phyloP scores from a whole-genome alignment of 805 yeast genomes.

The Saccharomycodes ludwigii region DNA sequence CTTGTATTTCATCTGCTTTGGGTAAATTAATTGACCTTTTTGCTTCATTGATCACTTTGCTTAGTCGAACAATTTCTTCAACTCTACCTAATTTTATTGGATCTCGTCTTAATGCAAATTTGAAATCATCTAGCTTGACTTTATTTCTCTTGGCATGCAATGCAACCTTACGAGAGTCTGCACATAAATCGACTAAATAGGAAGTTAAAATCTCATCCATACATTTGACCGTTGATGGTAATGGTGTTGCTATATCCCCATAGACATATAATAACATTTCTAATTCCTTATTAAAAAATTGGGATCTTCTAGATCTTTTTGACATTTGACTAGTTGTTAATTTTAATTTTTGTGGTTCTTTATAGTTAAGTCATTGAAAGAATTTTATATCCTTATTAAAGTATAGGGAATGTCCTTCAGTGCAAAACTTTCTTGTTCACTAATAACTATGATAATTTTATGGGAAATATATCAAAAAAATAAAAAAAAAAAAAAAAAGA shows the following conservation, averaged over 20 bases:
- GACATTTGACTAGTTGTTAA: too few relatives aligned
- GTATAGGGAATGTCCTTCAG: too few relatives aligned
- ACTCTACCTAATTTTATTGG: constrained; percentile 58
- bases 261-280: constrained; percentile 54
- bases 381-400: too few relatives aligned
- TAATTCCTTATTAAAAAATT: constrained; percentile 37
- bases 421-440: too few relatives aligned
- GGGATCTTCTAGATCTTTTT: constrained; percentile 28
- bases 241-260: constrained; percentile 62
- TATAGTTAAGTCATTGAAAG: too few relatives aligned
- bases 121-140: constrained; percentile 60
- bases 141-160: constrained; percentile 43
- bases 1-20: constrained; percentile 18
- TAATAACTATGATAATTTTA: too few relatives aligned
- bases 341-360: too few relatives aligned
- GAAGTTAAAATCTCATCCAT: constrained; percentile 57
- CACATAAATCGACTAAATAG: constrained; percentile 49
- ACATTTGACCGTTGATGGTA: constrained; percentile 50
- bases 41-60: constrained; percentile 52
- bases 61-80: constrained; percentile 47
- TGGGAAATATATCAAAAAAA: too few relatives aligned
- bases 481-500: too few relatives aligned
- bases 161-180: constrained; percentile 39
- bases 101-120: constrained; percentile 56
- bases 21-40: too few relatives aligned